phyloP scores from a whole-genome alignment of 1,284 basidiomycete species.

The Cryptococcus depauperatus region DNA sequence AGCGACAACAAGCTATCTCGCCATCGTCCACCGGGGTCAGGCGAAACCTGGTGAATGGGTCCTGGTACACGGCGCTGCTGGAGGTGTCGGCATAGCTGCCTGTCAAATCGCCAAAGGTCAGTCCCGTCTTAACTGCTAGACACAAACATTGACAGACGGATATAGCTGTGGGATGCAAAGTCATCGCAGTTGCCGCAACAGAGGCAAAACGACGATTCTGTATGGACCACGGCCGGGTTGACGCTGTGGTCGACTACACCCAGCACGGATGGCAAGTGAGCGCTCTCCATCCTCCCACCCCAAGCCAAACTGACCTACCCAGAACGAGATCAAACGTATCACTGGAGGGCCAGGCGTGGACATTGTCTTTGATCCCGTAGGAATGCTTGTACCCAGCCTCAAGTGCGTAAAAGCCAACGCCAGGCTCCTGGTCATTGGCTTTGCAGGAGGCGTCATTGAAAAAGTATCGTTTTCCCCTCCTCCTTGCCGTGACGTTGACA shows the following conservation, averaged over 20 bases:
- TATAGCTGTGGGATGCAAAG: constrained; percentile 41
- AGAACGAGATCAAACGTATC: constrained; percentile 52
- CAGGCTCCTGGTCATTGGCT: constrained; percentile 81
- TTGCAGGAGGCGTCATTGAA: constrained; percentile 80
- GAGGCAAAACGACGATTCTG: constrained; percentile 46
- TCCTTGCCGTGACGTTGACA: background rate
- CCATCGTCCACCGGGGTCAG: constrained; percentile 71
- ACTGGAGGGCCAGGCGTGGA: constrained; percentile 76
- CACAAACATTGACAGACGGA: background rate
- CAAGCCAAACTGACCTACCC: background rate
- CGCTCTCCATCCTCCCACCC: background rate
- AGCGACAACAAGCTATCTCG: constrained; percentile 87
- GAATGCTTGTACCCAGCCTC: constrained; percentile 45
- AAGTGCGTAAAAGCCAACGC: constrained; percentile 95
- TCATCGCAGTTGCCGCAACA: constrained; percentile 47
- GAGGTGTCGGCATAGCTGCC: constrained; percentile 82
- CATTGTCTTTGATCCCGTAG: constrained; percentile 81
- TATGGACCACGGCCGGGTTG: constrained; percentile 41
- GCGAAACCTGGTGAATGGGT: constrained; percentile 80
- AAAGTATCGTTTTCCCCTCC: constrained; percentile 51
- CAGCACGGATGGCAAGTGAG: constrained; percentile 43
- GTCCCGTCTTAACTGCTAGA: background rate
- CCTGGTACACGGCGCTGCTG: constrained; percentile 74
- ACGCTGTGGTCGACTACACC: constrained; percentile 45
- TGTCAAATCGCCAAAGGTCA: constrained; percentile 73